phyloP scores from a whole-genome alignment of 345 rosid genomes.

The Rubroshorea leprosula region DNA sequence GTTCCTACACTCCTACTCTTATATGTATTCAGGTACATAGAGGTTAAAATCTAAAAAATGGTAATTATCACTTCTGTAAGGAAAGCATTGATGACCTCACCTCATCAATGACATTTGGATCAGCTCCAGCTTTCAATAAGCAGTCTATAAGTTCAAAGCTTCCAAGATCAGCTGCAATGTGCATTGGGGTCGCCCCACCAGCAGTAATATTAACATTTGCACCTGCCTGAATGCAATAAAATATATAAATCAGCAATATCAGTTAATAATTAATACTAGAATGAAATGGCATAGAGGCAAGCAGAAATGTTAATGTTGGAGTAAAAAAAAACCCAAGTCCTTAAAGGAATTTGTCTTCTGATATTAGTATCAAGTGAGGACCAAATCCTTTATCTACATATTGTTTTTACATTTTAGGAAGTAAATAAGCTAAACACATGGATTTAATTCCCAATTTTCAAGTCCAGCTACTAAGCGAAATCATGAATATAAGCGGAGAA shows the following conservation, averaged over 20 bases:
- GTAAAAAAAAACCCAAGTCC: not conserved
- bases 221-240: constrained; percentile 56
- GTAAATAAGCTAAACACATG: not conserved
- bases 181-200: constrained; percentile 93
- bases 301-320: not conserved
- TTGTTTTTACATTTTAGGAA: not conserved
- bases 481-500: not conserved
- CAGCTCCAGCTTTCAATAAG: constrained; percentile 80
- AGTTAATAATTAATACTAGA: not conserved
- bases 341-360: not conserved
- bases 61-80: not conserved
- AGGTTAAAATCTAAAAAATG: not conserved
- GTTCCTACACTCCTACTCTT: not conserved
- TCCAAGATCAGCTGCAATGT: constrained; percentile 83
- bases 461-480: not conserved
- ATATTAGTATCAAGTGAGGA: not conserved
- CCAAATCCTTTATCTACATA: not conserved
- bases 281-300: not conserved
- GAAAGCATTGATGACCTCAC: not conserved
- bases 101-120: constrained; percentile 49
- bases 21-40: not conserved
- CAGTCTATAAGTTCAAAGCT: constrained; percentile 54
- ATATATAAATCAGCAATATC: constrained; percentile 5
- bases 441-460: not conserved
- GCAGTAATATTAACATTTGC: constrained; percentile 68